A percentile compares a stretch with the other conserved stretches of the same genome.
phyloP scores from a whole-genome alignment of 1,284 basidiomycete species.

The Apiotrichum domesticum region DNA sequence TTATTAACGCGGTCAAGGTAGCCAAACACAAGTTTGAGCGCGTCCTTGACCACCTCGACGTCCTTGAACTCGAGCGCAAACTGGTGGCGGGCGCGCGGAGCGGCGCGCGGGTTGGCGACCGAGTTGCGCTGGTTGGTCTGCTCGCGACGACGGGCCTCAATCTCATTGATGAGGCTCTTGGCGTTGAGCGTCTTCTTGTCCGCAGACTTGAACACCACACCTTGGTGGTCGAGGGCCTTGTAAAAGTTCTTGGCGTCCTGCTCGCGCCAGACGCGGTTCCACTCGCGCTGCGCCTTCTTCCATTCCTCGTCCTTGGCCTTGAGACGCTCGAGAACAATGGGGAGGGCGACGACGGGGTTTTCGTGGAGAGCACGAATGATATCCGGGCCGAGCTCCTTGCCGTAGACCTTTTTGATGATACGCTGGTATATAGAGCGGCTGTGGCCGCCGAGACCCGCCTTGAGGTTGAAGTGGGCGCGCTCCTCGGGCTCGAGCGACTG shows the following conservation, averaged over 20 bases:
- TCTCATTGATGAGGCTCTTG: slow-evolving; percentile 82
- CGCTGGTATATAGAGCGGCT: slow-evolving; percentile 87
- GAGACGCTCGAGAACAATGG: slow-evolving; percentile 82
- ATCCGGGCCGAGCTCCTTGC: slow-evolving; percentile 67
- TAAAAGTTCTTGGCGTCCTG: slow-evolving; percentile 96
- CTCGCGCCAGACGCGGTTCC: slow-evolving; percentile 96
- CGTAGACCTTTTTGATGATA: slow-evolving; percentile 92
- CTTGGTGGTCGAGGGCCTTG: slow-evolving; percentile 94
- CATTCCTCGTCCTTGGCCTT: slow-evolving; percentile 97
- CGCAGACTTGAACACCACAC: slow-evolving; percentile 85
- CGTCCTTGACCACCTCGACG: slow-evolving; percentile 73
- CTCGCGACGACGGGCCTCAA: slow-evolving; percentile 69
- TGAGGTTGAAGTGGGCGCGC: slow-evolving; percentile 73
- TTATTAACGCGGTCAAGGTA: slow-evolving; percentile 80
- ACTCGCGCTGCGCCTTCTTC: slow-evolving; percentile 89
- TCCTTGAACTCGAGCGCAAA: slow-evolving; percentile 76
- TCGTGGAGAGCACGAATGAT: slow-evolving; percentile 90
- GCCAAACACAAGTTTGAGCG: slow-evolving; percentile 79
- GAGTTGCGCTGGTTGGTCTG: slow-evolving; percentile 68
- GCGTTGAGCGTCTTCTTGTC: slow-evolving; percentile 94
- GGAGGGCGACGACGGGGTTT: slow-evolving; percentile 80
- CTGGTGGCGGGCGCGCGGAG: slow-evolving; percentile 54
- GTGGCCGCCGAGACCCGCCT: slow-evolving; percentile 80
- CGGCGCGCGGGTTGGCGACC: slow-evolving; percentile 58
- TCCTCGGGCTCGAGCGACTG: slow-evolving; percentile 87